Evolutionary conservation across 2,329 filamentous ascomycete genomes (phyloP), one percentile per base, ranked within the genome.

Genomic region (Aureobasidium sp.): DNA sequence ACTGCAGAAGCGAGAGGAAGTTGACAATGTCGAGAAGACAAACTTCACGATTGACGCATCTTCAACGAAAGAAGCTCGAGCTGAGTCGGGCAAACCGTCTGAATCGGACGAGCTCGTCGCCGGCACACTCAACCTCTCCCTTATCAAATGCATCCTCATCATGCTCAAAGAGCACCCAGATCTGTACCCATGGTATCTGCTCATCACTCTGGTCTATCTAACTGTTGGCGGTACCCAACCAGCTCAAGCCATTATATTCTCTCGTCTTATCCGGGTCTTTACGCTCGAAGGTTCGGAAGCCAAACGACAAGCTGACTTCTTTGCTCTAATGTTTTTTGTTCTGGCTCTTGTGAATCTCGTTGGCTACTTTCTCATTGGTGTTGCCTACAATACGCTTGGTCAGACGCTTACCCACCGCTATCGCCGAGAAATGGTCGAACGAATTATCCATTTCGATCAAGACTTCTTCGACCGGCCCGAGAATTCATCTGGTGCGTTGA

Each of bases 241-340:
- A 2, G 75, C 74, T 1, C 78, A 79, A 65, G 77, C 78, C 3
- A 68, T 81, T 29, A 65, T 83, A 0, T 81, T 82, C 63, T 76
- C 78, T 2, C 70, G 76, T 9, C 68, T 81, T 1, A 73, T 81
- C 38, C 66, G 74, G 45, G 77, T 78, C 2, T 83, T 82, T 62
- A 73, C 74, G 40, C 70, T 75, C 37, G 71, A 69, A 15, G 72
- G 75, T 0, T 55, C 68, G 9, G 68, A 72, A 62, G 74, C 76
- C 3, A 69, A 73, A 21, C 62, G 73, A 1, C 68, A 74, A 55
- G 77, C 74, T 10, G 74, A 82, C 64, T 81, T 82, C 66, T 82
- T 76, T 69, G 73, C 78, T 0, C 71, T 83, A 13, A 82, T 83
- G 78, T 81, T 83, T 67, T 81, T 83, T 66, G 68, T 82, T 8